Conservation (phyloP, 1,139 yeast species). For the Pneumocystis oryctolagi region DNA sequence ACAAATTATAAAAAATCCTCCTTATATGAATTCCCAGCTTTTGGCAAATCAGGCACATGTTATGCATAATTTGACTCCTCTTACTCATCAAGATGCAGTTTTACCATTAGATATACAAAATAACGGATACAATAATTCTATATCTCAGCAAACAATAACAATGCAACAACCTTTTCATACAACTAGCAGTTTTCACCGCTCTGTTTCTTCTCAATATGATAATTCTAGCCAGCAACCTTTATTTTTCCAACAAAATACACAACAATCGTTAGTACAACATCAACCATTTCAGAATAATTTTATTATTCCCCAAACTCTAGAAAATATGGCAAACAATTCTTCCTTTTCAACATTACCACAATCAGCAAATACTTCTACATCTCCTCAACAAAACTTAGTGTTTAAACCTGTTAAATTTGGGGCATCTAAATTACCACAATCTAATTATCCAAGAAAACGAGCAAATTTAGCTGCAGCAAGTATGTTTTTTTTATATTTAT, state of each 20-base stretch:
- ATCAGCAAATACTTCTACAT: background rate
- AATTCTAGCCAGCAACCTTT: background rate
- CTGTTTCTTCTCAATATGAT: background rate
- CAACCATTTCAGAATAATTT: background rate
- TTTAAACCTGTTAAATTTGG: background rate
- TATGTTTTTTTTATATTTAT: background rate
- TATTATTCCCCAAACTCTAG: background rate
- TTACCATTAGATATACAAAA: background rate
- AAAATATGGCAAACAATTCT: background rate
- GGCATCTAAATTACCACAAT: background rate
- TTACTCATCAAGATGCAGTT: background rate
- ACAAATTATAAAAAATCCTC: background rate
- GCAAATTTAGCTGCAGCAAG: background rate
- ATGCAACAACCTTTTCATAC: background rate
- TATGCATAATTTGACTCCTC: background rate
- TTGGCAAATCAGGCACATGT: background rate
- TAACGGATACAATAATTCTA: background rate
- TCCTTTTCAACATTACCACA: background rate
- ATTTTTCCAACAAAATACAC: background rate
- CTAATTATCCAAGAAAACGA: background rate
- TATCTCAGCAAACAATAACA: background rate
- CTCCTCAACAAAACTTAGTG: background rate
- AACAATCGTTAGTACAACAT: background rate
- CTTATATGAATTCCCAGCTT: background rate
- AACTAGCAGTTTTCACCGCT: background rate